Conservation (phyloP, 768 basidiomycete species). For the Russula brevipes region DNA sequence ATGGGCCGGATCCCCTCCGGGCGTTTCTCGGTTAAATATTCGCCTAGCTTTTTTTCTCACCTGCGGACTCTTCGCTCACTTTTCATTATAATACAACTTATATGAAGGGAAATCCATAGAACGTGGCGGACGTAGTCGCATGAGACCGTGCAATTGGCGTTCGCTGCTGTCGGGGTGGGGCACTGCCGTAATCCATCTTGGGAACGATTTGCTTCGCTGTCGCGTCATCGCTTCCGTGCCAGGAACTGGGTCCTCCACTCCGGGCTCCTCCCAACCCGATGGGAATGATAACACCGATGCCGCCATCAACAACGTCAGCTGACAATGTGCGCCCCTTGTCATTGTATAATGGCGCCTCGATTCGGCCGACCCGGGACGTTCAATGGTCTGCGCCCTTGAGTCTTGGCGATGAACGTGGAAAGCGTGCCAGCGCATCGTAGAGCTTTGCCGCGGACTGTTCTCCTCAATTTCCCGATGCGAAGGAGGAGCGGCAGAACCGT, state of each 20-base stretch:
- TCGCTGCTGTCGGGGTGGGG: background rate
- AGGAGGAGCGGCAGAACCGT: background rate
- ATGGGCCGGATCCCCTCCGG: constrained; percentile 16
- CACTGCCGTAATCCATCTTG: constrained; percentile 13
- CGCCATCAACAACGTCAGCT: constrained; percentile 16
- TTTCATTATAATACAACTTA: background rate
- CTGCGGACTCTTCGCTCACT: background rate
- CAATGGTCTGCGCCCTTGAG: background rate
- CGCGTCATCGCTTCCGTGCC: constrained; percentile 22
- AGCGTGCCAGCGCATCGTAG: constrained; percentile 15
- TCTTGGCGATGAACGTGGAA: background rate
- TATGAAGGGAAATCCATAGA: background rate
- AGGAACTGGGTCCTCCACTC: constrained; percentile 9
- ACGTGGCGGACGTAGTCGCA: background rate
- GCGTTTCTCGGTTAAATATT: background rate
- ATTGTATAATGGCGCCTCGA: background rate
- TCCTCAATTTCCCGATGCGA: background rate
- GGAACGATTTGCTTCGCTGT: constrained; percentile 17
- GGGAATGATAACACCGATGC: constrained; percentile 21
- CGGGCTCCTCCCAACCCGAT: constrained; percentile 7
- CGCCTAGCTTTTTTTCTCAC: background rate
- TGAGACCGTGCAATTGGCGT: background rate
- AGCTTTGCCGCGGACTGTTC: background rate
- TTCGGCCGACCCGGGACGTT: background rate
- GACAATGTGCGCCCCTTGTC: constrained; percentile 14